A percentile compares a stretch with the other conserved stretches of the same genome.
phyloP scores from a whole-genome alignment of 1,284 basidiomycete species.

The Rhodotorula sp. region DNA sequence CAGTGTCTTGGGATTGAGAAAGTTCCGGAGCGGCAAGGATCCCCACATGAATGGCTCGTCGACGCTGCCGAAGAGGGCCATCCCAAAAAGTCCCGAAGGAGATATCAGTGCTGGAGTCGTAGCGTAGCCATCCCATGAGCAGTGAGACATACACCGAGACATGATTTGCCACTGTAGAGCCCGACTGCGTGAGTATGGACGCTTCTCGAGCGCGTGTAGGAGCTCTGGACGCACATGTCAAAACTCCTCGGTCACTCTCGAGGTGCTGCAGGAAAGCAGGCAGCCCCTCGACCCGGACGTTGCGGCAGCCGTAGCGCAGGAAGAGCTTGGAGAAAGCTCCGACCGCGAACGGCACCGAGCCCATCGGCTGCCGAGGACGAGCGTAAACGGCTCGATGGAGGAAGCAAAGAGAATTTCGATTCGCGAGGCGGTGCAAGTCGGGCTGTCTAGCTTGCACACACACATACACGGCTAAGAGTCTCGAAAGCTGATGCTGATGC shows the following conservation, averaged over 20 bases:
- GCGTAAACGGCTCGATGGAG: neutral
- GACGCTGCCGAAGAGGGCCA: conserved; percentile 19
- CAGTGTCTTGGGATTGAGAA: conserved; percentile 57
- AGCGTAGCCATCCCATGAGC: neutral
- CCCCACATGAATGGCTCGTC: conserved; percentile 45
- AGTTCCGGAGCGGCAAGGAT: conserved; percentile 37
- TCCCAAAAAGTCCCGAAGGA: neutral
- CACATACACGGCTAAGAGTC: too few species aligned
- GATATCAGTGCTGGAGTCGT: conserved; percentile 3
- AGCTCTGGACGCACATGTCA: conserved; percentile 63
- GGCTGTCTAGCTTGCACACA: too few species aligned
- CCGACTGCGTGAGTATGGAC: conserved; percentile 5
- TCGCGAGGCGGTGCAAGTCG: too few species aligned
- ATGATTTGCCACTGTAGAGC: conserved; percentile 74
- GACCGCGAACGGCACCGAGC: conserved; percentile 32
- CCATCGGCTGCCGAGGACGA: conserved; percentile 10
- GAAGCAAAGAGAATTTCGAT: neutral
- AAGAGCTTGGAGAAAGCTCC: conserved; percentile 65
- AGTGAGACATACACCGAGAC: conserved; percentile 68
- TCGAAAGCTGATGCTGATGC: too few species aligned
- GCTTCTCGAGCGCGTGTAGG: too few species aligned
- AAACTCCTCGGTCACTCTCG: conserved; percentile 63
- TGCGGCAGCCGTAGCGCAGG: conserved; percentile 63
- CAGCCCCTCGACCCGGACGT: conserved; percentile 66
- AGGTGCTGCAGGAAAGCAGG: conserved; percentile 65